Evolutionary conservation across 257 asterid species (phyloP), one percentile per base, ranked within the genome.

Genomic region (Agastache rugosa): DNA sequence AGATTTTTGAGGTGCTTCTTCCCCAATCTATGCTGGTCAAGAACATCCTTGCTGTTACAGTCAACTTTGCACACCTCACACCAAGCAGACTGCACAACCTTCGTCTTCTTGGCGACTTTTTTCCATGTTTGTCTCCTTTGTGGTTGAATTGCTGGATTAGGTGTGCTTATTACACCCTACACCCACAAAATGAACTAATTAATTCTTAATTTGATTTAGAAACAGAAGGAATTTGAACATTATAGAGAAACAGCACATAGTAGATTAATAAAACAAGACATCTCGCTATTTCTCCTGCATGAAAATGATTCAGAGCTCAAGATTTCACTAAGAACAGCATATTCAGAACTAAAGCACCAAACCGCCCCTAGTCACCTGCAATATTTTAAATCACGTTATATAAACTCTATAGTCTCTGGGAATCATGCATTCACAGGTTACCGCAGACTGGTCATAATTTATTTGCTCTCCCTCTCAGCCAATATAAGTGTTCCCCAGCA

Each of bases 1-100:
- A 85, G 81, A 78, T 84, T 88, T 75, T 79, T 89, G 71, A 66
- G 77, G 87, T 92, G 98, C 78, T 79, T 91, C 81, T 81, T 91
- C 25, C 97, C 96, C 44, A 71, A 64, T 73, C 77, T 84, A 81
- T 91, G 96, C 47, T 78, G 78, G 55, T 87, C 90, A 15, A 91
- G 90, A 73, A 88, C 88, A 60, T 31, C 83, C 74, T 71, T 81
- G 84, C 86, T 85, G 77, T 84, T 88, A 54, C 93, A 91, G 69
- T 78, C 84, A 42, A 91, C 54, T 76, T 76, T 84, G 85, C 97
- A 91, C 58, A 84, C 78, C 59, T 84, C 91, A 73, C 97, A 88
- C 93, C 97, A 84, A 17, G 78, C 85, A 61, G 93, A 81, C 61
- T 87, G 92, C 47, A 81, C 87, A 19, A 75, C 41, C 84, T 85